Evolutionary conservation across 352 stramenopile species (phyloP), one percentile per base, ranked within the genome.

Genomic region (Phytophthora quininea): DNA sequence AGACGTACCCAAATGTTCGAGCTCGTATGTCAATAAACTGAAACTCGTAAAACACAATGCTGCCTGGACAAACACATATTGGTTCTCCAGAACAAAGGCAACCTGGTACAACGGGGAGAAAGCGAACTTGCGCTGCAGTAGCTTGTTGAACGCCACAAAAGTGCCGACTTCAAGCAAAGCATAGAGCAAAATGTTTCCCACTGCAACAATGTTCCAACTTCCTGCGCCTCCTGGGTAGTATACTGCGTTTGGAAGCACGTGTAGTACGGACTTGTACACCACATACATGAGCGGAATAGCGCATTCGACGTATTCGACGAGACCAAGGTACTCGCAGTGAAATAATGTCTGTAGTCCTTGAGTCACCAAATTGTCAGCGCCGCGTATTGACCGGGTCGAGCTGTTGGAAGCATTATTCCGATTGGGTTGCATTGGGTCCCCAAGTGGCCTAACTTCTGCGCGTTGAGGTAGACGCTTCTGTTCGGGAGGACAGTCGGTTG

Each of bases 301-400:
- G 12, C 68, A 78, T 57, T 80, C 71, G 47, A 83, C 53, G 37
- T 78, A 83, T 47, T 79, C 72, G 27, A 70, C 62, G 0, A 84
- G 51, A 3, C 65, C 38, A 10, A 80, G 62, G 38, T 73, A 74
- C 46, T 76, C 75, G 32, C 63, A 74, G 27, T 62, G 61, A 58
- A 77, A 83, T 1, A 83, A 54, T 30, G 80, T n/a, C 47, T 78
- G 53, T 10, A 75, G 14, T 11, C 46, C 50, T 11, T 73, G 31
- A 24, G 19, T 24, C 19, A 24, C 19, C 19, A 24, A 24, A 24
- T 24, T 24, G 19, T 24, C 19, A 24, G 19, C 19, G 19, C 19
- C 19, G 19, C 19, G 19, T 24, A 24, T 24, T 24, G 19, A 24
- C 19, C 19, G 19, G 19, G 19, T 24, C 19, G 19, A 24, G 19